These are phyloP conservation scores for Phaeosphaeria sp. DNA, from an alignment of 2,329 filamentous ascomycete genomes.

Conservation along the genomic window DNA sequence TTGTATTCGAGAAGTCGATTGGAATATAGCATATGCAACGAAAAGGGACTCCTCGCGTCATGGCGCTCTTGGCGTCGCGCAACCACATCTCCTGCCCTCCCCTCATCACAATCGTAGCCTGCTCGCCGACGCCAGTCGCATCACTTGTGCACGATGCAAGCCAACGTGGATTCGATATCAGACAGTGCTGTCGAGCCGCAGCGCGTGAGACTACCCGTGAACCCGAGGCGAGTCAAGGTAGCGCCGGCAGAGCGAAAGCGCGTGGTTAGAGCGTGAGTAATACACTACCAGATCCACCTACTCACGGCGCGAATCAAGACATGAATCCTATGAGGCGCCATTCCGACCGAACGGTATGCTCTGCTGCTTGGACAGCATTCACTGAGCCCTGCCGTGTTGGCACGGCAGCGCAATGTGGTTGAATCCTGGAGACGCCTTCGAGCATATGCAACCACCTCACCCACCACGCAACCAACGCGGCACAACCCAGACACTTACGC, in stretches of 20 bases:
- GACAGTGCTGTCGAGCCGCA: conserved; percentile 17
- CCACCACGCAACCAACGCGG: not conserved
- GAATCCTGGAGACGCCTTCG: not conserved
- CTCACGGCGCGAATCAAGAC: not conserved
- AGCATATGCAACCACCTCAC: not conserved
- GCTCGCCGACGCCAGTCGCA: conserved; percentile 9
- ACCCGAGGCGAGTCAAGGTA: conserved; percentile 32
- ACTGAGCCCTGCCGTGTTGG: not conserved
- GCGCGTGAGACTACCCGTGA: conserved; percentile 23
- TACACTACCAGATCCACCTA: not conserved
- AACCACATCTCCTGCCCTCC: not conserved
- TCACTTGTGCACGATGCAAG: conserved; percentile 17
- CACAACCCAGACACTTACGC: not conserved
- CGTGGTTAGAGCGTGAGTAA: conserved; percentile 29
- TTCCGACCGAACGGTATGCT: conserved; percentile 1
- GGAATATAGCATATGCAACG: not conserved
- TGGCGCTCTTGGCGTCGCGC: conserved; percentile 2
- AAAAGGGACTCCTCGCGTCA: conserved; percentile 4
- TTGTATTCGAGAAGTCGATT: not conserved
- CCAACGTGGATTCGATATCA: conserved; percentile 10
- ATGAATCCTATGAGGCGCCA: not conserved
- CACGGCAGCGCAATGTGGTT: not conserved
- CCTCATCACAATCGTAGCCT: not conserved
- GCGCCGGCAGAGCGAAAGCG: conserved; percentile 28
- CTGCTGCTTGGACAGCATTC: not conserved